Evolutionary conservation across 345 rosid genomes (phyloP), one percentile per base, ranked within the genome.

Genomic region (Crucihimalaya himalaica): DNA sequence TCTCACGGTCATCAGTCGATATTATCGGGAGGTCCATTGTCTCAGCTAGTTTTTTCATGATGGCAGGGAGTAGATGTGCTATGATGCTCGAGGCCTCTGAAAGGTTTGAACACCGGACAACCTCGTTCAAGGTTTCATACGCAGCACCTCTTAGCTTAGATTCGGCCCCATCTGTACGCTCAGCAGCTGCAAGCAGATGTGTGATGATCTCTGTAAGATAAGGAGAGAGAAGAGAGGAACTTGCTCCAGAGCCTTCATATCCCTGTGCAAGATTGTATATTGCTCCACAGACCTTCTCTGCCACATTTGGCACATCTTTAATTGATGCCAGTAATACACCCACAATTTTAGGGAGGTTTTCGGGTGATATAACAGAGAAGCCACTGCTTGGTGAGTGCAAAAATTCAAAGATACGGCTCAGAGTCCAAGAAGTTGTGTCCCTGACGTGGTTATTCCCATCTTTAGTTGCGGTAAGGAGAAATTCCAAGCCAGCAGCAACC

Each of bases 371-470:
- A 28, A 90, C 83, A 63, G 93, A 83, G 81, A 84, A 86, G 11
- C 91, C 96, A 66, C 45, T 69, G 37, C 90, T 81, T 46, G 93
- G 93, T 72, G 85, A 52, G 76, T 95, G 97, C 85, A 95, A 70
- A 68, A 95, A 81, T 86, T 95, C 97, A 80, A 95, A 95, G 70
- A 90, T 82, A 16, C 97, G 92, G 61, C 97, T 79, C 39, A 95
- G 88, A 54, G 99, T 84, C 98, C 97, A 94, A 9, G 97, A 96
- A 40, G 97, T 92, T 35, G 98, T 88, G 73, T 94, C 97, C 80
- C 88, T 88, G 73, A 95, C 99, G 31, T 95, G 97, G 68, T 84
- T 95, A 81, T 90, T 92, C 71, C 67, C 89, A 77, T 95, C 97
- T 72, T 79, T 86, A 83, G 85, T 90, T 42, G 96, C 89, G 39